phyloP scores from a whole-genome alignment of 2,329 filamentous ascomycete species.

The Diplodia mutila region DNA sequence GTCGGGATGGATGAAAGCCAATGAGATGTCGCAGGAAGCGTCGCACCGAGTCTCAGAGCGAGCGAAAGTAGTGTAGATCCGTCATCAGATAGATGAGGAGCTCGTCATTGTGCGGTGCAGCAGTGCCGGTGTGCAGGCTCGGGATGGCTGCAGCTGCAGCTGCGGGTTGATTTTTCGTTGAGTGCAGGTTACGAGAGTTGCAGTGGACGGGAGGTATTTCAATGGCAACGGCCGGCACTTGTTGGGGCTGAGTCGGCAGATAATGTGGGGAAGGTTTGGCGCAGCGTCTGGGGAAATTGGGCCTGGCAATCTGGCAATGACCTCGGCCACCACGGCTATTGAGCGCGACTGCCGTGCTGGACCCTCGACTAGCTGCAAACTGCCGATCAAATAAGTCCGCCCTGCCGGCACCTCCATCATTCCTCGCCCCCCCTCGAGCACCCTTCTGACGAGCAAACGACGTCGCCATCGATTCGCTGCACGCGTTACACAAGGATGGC shows the following conservation, averaged over 20 bases:
- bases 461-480: neutral
- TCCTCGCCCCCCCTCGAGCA: too few relatives aligned
- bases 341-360: constrained; percentile 7
- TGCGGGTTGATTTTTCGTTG: neutral
- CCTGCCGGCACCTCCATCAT: neutral
- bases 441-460: neutral
- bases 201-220: neutral
- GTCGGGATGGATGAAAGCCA: neutral
- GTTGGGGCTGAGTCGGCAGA: neutral
- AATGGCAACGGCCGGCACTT: constrained; percentile 1
- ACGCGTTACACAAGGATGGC: constrained; percentile 5
- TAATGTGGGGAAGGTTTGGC: constrained; percentile 17
- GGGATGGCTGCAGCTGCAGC: neutral
- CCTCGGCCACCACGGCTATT: constrained; percentile 20
- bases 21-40: neutral
- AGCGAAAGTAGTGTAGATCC: neutral
- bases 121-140: too few relatives aligned
- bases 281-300: constrained; percentile 11
- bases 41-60: neutral
- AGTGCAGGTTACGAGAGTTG: neutral
- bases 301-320: neutral
- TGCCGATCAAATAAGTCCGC: neutral
- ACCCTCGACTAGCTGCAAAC: neutral
- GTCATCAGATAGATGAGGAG: neutral
- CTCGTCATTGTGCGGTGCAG: too few relatives aligned